phyloP scores from a whole-genome alignment of 2,329 filamentous ascomycete species.

The Aspergillus fructus region DNA sequence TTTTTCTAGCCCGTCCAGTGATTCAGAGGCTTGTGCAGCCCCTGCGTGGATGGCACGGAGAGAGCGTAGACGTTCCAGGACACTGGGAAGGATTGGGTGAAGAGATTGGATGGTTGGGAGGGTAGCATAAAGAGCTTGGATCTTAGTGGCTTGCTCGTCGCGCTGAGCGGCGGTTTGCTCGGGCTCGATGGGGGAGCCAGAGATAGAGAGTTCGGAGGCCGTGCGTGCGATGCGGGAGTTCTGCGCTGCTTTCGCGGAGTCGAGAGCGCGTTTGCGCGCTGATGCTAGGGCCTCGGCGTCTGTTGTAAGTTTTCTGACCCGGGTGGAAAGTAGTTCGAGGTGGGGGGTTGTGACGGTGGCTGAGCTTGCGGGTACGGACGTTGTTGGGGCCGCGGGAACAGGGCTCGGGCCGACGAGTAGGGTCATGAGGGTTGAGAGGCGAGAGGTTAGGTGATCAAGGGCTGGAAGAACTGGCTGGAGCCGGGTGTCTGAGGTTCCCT shows the following conservation, averaged over 20 bases:
- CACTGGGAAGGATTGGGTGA: slow-evolving; percentile 76
- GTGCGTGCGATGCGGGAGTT: slow-evolving; percentile 36
- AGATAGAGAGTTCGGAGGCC: slow-evolving; percentile 27
- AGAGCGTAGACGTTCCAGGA: slow-evolving; percentile 82
- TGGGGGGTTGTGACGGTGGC: slow-evolving; percentile 40
- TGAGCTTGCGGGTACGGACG: slow-evolving; percentile 17
- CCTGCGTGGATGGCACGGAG: slow-evolving; percentile 82
- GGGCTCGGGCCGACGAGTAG: slow-evolving; percentile 40
- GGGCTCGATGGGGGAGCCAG: slow-evolving; percentile 55
- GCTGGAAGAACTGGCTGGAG: slow-evolving; percentile 74
- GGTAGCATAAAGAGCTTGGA: slow-evolving; percentile 87
- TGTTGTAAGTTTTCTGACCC: slow-evolving; percentile 44
- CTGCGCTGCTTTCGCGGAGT: slow-evolving; percentile 43
- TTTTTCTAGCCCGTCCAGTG: slow-evolving; percentile 73
- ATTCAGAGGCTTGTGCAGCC: slow-evolving; percentile 77
- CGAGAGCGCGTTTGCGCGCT: slow-evolving; percentile 43
- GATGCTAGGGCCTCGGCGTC: slow-evolving; percentile 46
- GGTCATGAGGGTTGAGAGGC: slow-evolving; percentile 69
- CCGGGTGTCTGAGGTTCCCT: slow-evolving; percentile 51
- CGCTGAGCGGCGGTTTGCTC: slow-evolving; percentile 41
- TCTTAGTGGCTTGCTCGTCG: slow-evolving; percentile 74
- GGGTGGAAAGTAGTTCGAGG: slow-evolving; percentile 44
- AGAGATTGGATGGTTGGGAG: slow-evolving; percentile 85
- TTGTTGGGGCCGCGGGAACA: slow-evolving; percentile 26
- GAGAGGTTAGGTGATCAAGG: slow-evolving; percentile 75